Evolutionary conservation across 2,329 filamentous ascomycete species (phyloP).

Genomic region (Paecilomyces formosus): DNA sequence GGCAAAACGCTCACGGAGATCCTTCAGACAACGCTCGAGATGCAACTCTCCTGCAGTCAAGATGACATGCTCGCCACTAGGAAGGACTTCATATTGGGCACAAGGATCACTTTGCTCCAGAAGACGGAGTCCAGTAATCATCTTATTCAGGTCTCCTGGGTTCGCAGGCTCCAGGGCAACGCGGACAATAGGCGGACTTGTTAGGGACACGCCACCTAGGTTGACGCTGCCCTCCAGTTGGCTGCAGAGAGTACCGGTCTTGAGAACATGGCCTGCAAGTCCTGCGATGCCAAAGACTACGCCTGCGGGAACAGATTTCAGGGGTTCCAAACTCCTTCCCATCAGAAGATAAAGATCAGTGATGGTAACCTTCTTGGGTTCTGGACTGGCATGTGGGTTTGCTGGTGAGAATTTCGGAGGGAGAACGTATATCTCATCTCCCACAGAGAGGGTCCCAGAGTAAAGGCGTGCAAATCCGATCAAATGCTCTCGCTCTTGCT

Average conservation of each 20-base stretch:
- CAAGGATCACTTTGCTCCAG: conserved; percentile 94
- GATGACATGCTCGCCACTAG: conserved; percentile 90
- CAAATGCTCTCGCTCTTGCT: conserved; percentile 72
- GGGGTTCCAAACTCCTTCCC: conserved; percentile 78
- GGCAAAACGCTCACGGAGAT: conserved; percentile 86
- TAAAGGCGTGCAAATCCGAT: conserved; percentile 93
- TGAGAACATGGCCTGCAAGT: conserved; percentile 86
- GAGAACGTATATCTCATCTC: conserved; percentile 84
- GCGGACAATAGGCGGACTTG: conserved; percentile 83
- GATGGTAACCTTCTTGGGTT: conserved; percentile 75
- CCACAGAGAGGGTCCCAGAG: conserved; percentile 81
- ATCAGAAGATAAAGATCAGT: conserved; percentile 91
- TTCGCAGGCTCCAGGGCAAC: conserved; percentile 92
- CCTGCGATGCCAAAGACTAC: conserved; percentile 94
- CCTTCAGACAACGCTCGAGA: conserved; percentile 86
- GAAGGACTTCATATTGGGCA: conserved; percentile 87
- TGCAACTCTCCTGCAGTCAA: conserved; percentile 91
- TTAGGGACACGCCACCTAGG: conserved; percentile 74
- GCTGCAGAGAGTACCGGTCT: conserved; percentile 89
- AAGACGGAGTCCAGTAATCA: conserved; percentile 80
- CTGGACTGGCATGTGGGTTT: conserved; percentile 61
- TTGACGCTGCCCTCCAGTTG: conserved; percentile 81
- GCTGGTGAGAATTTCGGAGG: conserved; percentile 89
- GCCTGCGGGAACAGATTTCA: conserved; percentile 80
- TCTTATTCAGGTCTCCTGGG: conserved; percentile 84